phyloP scores from a whole-genome alignment of 225 moss, liverwort and hornwort species.

The Polytrichum formosum region DNA sequence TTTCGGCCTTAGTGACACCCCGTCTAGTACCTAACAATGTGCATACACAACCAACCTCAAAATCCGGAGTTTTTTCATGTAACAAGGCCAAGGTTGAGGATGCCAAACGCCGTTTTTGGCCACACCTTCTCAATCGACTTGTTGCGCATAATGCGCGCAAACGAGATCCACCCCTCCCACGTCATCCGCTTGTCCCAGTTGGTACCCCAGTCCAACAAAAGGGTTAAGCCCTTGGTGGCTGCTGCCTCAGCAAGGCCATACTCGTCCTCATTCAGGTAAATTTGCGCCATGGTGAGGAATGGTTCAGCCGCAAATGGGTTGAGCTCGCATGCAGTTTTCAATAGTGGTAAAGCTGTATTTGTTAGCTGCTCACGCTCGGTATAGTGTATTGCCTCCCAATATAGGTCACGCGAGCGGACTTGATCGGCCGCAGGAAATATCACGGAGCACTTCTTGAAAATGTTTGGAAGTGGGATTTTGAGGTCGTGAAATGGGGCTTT shows the following conservation, averaged over 20 bases:
- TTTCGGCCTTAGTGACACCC: too few species aligned
- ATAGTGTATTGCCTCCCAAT: constrained; percentile 57
- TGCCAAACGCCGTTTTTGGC: constrained; percentile 55
- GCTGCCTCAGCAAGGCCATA: constrained; percentile 59
- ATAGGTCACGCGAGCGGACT: constrained; percentile 49
- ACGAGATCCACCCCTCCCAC: constrained; percentile 87
- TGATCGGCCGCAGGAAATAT: constrained; percentile 41
- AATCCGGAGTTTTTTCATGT: constrained; percentile 14
- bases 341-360: constrained; percentile 30
- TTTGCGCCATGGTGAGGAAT: constrained; percentile 61
- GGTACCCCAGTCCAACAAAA: constrained; percentile 72
- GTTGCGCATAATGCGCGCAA: constrained; percentile 51
- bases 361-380: constrained; percentile 32
- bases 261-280: constrained; percentile 38
- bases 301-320: constrained; percentile 73
- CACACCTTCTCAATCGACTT: constrained; percentile 53
- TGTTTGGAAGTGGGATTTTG: constrained; percentile 39
- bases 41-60: background rate
- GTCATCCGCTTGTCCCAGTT: constrained; percentile 92
- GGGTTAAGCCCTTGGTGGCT: constrained; percentile 49
- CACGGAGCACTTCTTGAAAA: constrained; percentile 61
- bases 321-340: constrained; percentile 26
- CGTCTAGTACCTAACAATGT: too few species aligned
- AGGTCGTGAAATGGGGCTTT: constrained; percentile 42
- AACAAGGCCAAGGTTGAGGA: constrained; percentile 69